Evolutionary conservation across 2,329 filamentous ascomycete species (phyloP).

Genomic region (Alternaria rosae): DNA sequence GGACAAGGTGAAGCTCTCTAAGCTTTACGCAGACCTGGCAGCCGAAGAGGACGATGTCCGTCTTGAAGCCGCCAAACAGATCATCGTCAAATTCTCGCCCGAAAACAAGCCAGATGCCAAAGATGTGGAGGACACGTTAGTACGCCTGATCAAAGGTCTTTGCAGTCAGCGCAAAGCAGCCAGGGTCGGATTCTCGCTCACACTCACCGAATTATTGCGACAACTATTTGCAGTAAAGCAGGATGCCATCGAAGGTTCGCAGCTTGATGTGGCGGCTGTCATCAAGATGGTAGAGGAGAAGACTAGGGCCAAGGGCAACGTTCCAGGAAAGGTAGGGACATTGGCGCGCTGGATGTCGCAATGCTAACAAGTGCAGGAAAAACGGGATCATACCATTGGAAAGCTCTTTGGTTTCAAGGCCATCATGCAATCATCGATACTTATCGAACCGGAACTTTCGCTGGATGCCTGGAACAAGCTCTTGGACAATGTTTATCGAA

Average conservation of each 20-base stretch:
- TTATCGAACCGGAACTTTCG: slow-evolving; percentile 66
- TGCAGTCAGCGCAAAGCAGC: slow-evolving; percentile 90
- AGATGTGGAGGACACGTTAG: slow-evolving; percentile 51
- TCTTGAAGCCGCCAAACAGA: slow-evolving; percentile 54
- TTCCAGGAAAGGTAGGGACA: slow-evolving; percentile 60
- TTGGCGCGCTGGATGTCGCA: neutral
- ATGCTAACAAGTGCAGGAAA: slow-evolving; percentile 67
- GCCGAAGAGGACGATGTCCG: slow-evolving; percentile 55
- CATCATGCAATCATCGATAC: slow-evolving; percentile 78
- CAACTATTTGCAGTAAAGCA: slow-evolving; percentile 67
- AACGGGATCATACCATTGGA: slow-evolving; percentile 84
- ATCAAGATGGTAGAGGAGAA: slow-evolving; percentile 61
- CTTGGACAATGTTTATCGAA: slow-evolving; percentile 74
- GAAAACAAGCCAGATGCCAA: slow-evolving; percentile 48
- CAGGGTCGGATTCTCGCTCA: slow-evolving; percentile 86
- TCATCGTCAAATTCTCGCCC: slow-evolving; percentile 53
- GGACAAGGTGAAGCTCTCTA: slow-evolving; percentile 53
- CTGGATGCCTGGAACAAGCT: slow-evolving; percentile 69
- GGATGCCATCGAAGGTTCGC: slow-evolving; percentile 40
- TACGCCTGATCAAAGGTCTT: slow-evolving; percentile 78
- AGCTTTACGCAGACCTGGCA: slow-evolving; percentile 57
- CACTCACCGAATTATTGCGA: slow-evolving; percentile 79
- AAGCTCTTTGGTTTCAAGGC: slow-evolving; percentile 87
- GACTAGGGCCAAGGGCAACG: slow-evolving; percentile 61
- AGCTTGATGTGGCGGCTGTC: slow-evolving; percentile 52